Base-by-base conservation (phyloP, 805 yeast species). In the Spathaspora hagerdaliae region DNA sequence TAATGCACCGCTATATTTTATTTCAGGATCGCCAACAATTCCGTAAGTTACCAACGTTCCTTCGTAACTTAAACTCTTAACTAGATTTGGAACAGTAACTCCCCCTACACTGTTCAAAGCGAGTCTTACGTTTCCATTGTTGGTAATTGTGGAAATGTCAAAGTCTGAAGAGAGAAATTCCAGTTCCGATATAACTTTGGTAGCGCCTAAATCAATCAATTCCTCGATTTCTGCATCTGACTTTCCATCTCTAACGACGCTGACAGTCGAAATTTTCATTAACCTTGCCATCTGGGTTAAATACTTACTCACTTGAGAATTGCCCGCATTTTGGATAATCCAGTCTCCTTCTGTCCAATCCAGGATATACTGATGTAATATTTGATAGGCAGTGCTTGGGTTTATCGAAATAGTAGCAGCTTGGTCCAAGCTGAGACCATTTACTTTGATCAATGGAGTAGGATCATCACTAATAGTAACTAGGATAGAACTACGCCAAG, bases 381-480 rank as follows among this genome's bases (percentile, higher is more conserved):
- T 74, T 63, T 87, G 87, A 57, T 81, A 86, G 0, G 97, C 97
- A 7, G 96, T 87, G 36, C 85, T 75, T 3, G 97, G 96, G 62
- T 91, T 91, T 41, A 91, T 96, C 6, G 89, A 73, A 27, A 90
- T 78, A 3, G 97, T 89, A 12, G 96, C 96, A 11, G 92, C 96
- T 45, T 82, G 80, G 45, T 68, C 71, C 8, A 72, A 52, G n/a
- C 60, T 50, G 24, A 68, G 55, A 12, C 61, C 61, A 27, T 49
- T 48, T 3, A 53, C 47, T 32, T 46, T 51, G 8, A 56, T 42
- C 3, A 55, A 36, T 1, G 69, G 68, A 15, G 14, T 15, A 13
- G n/a, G 27, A 15, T 41, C 44, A 1, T 69, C 59, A 11, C 74
- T 75, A 2, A 60, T 61, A 14, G 44, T 31, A 6, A 82, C 75